Percentiles rank a stretch among this genome's conserved stretches.
phyloP scores from a whole-genome alignment of 345 rosid genomes.

The Aurinia saxatilis region DNA sequence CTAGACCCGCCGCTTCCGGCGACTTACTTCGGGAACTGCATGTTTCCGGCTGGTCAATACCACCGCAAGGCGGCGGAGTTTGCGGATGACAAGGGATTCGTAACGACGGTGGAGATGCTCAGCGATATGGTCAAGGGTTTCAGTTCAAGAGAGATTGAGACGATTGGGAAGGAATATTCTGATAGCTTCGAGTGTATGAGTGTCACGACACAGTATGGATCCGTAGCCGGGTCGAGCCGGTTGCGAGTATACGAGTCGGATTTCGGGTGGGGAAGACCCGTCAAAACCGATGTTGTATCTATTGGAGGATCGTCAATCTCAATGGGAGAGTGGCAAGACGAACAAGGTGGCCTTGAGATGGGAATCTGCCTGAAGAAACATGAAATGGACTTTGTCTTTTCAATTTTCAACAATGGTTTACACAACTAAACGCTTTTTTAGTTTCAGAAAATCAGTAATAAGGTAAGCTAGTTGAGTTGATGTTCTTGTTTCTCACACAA shows the following conservation, averaged over 20 bases:
- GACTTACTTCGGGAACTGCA: slow-evolving; percentile 25
- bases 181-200: not conserved
- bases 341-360: slow-evolving; percentile 22
- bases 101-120: not conserved
- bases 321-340: slow-evolving; percentile 20
- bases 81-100: slow-evolving; percentile 16
- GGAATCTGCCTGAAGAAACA: slow-evolving; percentile 12
- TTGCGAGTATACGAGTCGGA: slow-evolving; percentile 18
- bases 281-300: slow-evolving; percentile 1
- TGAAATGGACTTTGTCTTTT: not conserved
- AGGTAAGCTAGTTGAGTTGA: too few relatives aligned
- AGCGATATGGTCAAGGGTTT: slow-evolving; percentile 3
- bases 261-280: too few relatives aligned
- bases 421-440: too few relatives aligned
- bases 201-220: not conserved
- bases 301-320: slow-evolving; percentile 7
- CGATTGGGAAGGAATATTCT: not conserved
- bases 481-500: too few relatives aligned
- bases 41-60: slow-evolving; percentile 1
- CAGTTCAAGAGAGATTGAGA: slow-evolving; percentile 1
- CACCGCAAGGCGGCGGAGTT: not conserved
- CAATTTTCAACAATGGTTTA: slow-evolving; percentile 6
- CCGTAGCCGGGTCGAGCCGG: slow-evolving; percentile 22
- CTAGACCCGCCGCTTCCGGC: not conserved
- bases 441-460: too few relatives aligned